Evolutionary conservation across 106 monocot species (phyloP).

Genomic region (Acorus gramineus): DNA sequence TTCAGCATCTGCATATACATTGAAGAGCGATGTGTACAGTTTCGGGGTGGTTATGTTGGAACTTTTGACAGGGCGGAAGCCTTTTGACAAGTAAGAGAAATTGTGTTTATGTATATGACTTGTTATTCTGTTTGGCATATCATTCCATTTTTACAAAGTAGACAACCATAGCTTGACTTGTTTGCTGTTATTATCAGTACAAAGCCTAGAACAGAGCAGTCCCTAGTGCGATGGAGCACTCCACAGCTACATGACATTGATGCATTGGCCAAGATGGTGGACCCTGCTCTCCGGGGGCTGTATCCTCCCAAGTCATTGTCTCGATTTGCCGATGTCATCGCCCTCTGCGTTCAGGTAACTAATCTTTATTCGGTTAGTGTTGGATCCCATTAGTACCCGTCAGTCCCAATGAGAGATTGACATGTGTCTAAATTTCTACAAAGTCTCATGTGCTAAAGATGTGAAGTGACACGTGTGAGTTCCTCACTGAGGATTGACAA

Average conservation of each 20-base stretch:
- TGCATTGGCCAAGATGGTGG: constrained; percentile 64
- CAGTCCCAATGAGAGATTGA: no score
- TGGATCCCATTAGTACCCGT: not conserved
- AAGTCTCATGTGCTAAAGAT: no score
- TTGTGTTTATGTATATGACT: not conserved
- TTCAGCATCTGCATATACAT: constrained; percentile 33
- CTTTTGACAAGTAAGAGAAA: constrained; percentile 63
- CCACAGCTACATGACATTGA: constrained; percentile 84
- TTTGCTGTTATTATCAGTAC: constrained; percentile 33
- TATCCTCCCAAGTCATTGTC: constrained; percentile 85
- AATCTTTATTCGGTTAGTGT: not conserved
- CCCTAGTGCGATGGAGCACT: constrained; percentile 54
- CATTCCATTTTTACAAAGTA: not conserved
- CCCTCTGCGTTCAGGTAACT: constrained; percentile 76
- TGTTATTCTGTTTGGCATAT: not conserved
- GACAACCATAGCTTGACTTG: no score
- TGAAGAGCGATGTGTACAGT: constrained; percentile 85
- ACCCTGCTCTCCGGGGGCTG: constrained; percentile 82
- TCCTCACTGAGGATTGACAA: no score
- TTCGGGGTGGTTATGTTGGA: constrained; percentile 94
- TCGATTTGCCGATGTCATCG: constrained; percentile 84
- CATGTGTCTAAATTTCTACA: no score
- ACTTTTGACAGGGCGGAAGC: constrained; percentile 74
- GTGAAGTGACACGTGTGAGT: no score
- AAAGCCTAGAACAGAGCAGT: constrained; percentile 51